Evolutionary conservation across 768 basidiomycete species (phyloP).

Genomic region (Cystofilobasidium bisporidii): DNA sequence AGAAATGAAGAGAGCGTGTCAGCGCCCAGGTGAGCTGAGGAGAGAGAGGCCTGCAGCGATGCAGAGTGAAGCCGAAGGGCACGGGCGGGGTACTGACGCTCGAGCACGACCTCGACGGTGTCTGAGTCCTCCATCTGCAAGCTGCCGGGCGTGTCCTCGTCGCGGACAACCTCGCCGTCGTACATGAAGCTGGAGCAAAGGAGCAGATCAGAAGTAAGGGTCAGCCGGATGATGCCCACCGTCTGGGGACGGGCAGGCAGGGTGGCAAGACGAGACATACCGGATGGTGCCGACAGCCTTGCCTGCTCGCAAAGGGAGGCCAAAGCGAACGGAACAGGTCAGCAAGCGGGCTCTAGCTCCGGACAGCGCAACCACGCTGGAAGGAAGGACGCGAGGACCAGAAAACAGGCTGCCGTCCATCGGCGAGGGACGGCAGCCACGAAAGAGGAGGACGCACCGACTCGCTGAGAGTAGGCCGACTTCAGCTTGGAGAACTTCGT

Average conservation of each 20-base stretch:
- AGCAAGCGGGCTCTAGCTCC: no score
- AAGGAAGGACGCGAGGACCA: no score
- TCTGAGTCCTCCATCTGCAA: background rate
- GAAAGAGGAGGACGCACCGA: background rate
- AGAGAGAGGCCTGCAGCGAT: no score
- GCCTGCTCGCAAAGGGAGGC: background rate
- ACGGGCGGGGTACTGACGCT: background rate
- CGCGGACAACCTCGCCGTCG: background rate
- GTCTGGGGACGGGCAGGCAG: background rate
- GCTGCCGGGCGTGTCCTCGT: background rate
- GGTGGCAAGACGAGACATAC: background rate
- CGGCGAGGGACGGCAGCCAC: no score
- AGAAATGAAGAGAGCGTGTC: no score
- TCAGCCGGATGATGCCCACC: no score
- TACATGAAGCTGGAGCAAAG: background rate
- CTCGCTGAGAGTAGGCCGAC: constrained; percentile 3
- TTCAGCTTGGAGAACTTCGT: constrained; percentile 7
- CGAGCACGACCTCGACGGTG: background rate
- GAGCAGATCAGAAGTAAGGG: no score
- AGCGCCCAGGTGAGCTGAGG: no score
- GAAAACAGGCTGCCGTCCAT: no score
- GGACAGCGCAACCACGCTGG: no score
- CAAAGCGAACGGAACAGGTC: no score
- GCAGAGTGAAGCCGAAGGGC: background rate
- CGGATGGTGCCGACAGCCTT: constrained; percentile 3